Conservation (phyloP, 768 basidiomycete genomes). For the Jaapia argillacea region DNA sequence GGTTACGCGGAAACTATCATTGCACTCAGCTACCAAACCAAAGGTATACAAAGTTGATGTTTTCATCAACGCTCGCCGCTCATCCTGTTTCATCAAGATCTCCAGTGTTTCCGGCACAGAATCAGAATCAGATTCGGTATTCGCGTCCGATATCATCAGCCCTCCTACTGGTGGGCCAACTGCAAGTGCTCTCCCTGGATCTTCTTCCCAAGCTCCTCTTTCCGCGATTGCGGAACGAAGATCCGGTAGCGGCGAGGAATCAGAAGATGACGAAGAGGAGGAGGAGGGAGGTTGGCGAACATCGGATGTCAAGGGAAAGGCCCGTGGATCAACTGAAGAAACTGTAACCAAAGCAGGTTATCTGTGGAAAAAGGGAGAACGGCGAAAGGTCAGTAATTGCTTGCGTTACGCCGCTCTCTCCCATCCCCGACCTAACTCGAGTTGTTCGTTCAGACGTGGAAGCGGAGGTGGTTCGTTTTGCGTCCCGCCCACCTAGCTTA, state of each 20-base stretch:
- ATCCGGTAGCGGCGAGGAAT: constrained; percentile 62
- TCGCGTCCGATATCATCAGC: constrained; percentile 39
- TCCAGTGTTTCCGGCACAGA: constrained; percentile 58
- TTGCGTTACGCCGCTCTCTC: constrained; percentile 1
- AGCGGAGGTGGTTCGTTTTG: constrained; percentile 97
- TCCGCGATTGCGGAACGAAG: constrained; percentile 72
- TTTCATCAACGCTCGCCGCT: not conserved
- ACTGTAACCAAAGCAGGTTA: constrained; percentile 86
- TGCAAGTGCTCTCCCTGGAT: constrained; percentile 20
- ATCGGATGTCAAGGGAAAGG: constrained; percentile 30
- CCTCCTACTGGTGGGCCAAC: constrained; percentile 26
- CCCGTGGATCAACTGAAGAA: constrained; percentile 47
- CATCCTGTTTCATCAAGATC: constrained; percentile 8
- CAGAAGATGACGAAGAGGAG: constrained; percentile 66
- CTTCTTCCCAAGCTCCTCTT: constrained; percentile 40
- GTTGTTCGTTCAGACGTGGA: constrained; percentile 71
- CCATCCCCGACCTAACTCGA: constrained; percentile 5
- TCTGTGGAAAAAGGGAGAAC: constrained; percentile 95
- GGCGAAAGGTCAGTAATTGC: constrained; percentile 67
- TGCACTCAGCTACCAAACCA: constrained; percentile 51
- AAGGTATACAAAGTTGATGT: constrained; percentile 20
- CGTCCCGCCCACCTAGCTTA: constrained; percentile 88
- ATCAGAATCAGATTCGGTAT: constrained; percentile 76
- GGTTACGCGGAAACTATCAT: constrained; percentile 76
- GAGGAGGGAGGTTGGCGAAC: constrained; percentile 58